Evolutionary conservation across 1,139 yeast species (phyloP), one percentile per base, ranked within the genome.

Genomic region (Suhomyces ambrosiae): DNA sequence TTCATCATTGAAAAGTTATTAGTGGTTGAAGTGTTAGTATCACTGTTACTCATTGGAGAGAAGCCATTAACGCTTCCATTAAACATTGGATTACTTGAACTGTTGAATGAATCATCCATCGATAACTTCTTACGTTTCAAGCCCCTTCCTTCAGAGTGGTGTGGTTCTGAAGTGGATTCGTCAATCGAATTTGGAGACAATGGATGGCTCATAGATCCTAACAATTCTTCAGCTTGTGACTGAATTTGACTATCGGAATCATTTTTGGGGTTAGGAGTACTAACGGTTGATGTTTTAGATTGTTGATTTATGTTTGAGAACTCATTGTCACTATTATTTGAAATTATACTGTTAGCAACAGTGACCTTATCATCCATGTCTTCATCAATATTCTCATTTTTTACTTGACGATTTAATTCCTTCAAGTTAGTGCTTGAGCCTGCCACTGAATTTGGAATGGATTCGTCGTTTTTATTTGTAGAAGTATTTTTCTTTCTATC

Each of bases 401-500:
- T 35, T 10, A 34, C 30, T 12, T 37, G 33, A 24, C 37, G 32
- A 15, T 38, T 41, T 27, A 37, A 30, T 9, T 34, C 46, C n/a
- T 42, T 42, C 33, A 50, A 40, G 35, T 50, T 50, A 3, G 49
- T 50, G 2, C 61, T 53, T 2, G 63, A 59, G 18, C 58, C 58
- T 3, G 52, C 55, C 5, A 52, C 41, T 2, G 58, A 47, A 28
- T 44, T 42, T n/a, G 61, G 53, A 29, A 52, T 40, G n/a, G 58
- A 51, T 9, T 43, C 45, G 10, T 46, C 42, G 29, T 42, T 34
- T 30, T 44, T 44, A 15, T 33, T 32, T 30, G 24, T 37, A 1
- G 65, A 54, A 9, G 65, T 54, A 21, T 76, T 76, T 64, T 85
- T 84, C 71, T 92, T 94, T 57, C 95, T 83, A 61, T 92, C 97